Evolutionary conservation across 257 asterid species (phyloP).

Genomic region (Parsonsia alboflavescens): DNA sequence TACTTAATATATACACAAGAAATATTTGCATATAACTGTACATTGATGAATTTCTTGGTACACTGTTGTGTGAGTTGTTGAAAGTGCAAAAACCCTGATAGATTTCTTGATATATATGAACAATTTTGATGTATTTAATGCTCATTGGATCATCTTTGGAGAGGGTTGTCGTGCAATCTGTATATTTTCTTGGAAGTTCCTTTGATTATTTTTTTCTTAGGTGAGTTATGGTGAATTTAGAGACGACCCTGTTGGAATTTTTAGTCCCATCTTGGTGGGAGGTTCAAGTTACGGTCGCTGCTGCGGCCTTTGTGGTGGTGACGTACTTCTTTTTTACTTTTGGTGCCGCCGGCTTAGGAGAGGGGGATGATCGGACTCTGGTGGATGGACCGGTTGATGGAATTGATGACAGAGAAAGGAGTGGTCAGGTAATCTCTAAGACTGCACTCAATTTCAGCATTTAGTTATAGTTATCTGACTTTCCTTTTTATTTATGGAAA

Average conservation of each 20-base stretch:
- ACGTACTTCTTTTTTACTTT: conserved; percentile 53
- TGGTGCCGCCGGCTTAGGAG: conserved; percentile 36
- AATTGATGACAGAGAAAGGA: conserved; percentile 39
- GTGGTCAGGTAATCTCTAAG: conserved; percentile 17
- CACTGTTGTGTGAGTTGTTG: background rate
- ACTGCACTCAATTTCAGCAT: background rate
- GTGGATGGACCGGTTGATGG: conserved; percentile 28
- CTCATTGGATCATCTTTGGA: background rate
- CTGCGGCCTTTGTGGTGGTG: conserved; percentile 55
- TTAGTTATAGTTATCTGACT: background rate
- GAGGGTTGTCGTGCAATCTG: background rate
- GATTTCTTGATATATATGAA: background rate
- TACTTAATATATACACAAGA: no score
- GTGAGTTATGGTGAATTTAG: conserved; percentile 18
- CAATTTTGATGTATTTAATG: background rate
- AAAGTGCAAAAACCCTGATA: background rate
- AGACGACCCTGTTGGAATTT: conserved; percentile 43
- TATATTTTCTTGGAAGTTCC: background rate
- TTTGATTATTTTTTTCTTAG: background rate
- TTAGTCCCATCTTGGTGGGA: conserved; percentile 88
- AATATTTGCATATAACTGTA: background rate
- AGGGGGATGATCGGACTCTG: conserved; percentile 32
- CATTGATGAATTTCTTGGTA: no score
- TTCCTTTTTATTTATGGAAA: conserved; percentile 2
- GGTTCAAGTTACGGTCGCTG: conserved; percentile 63